Conservation (phyloP, 1,139 yeast genomes). For the Pichia sp. region DNA sequence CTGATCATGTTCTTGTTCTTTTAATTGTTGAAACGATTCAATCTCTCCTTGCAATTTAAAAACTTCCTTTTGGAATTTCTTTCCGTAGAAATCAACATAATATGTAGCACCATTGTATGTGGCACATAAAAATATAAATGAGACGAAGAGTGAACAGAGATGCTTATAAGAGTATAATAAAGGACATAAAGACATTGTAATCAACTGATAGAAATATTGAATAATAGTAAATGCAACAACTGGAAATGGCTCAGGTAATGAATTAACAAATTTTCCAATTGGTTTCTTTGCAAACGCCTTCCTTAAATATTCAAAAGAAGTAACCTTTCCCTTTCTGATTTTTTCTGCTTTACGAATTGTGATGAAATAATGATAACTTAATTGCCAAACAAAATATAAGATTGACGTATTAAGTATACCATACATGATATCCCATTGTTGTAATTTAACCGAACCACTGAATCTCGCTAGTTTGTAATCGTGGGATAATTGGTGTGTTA, state of each 20-base stretch:
- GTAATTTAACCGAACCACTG: constrained; percentile 73
- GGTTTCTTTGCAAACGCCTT: constrained; percentile 62
- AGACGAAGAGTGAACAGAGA: constrained; percentile 67
- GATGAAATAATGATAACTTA: constrained; percentile 84
- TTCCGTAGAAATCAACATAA: constrained; percentile 89
- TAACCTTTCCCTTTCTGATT: constrained; percentile 81
- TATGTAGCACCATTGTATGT: constrained; percentile 94
- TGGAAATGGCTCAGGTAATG: constrained; percentile 82
- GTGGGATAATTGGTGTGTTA: constrained; percentile 72
- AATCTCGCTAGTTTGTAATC: constrained; percentile 58
- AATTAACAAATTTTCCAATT: constrained; percentile 78
- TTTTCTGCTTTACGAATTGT: constrained; percentile 76
- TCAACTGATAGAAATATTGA: constrained; percentile 83
- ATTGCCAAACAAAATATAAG: constrained; percentile 93
- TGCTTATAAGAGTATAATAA: constrained; percentile 73
- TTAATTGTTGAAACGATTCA: constrained; percentile 43
- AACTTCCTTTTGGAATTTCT: constrained; percentile 82
- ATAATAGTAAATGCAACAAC: constrained; percentile 81
- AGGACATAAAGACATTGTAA: constrained; percentile 91
- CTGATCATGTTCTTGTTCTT: constrained; percentile 2
- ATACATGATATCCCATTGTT: constrained; percentile 66
- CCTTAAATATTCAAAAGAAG: constrained; percentile 84
- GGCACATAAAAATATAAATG: constrained; percentile 73
- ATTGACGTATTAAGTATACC: constrained; percentile 80
- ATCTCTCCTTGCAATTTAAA: constrained; percentile 68